Evolutionary conservation across 106 monocot species (phyloP).

Genomic region (Ottelia alismoides): DNA sequence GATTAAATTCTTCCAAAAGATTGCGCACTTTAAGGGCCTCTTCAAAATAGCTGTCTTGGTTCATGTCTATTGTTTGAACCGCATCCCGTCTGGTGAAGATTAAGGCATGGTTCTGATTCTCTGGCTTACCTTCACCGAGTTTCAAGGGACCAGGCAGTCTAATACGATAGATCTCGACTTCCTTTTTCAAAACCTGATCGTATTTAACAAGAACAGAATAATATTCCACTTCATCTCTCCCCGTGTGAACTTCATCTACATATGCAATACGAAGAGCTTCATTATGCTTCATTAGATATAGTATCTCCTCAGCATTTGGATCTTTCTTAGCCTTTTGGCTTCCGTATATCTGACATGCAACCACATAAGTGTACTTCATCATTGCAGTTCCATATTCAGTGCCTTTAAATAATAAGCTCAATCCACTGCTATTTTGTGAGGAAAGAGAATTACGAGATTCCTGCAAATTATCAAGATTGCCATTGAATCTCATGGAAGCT

Average conservation of each 20-base stretch:
- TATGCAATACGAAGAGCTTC: conserved; percentile 19
- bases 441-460: neutral
- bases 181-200: conserved; percentile 13
- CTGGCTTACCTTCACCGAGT: conserved; percentile 25
- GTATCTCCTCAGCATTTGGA: conserved; percentile 15
- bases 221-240: conserved; percentile 10
- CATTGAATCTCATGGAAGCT: neutral
- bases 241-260: conserved; percentile 13
- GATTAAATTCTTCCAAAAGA: conserved; percentile 65
- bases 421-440: conserved; percentile 1
- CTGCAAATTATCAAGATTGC: neutral
- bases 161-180: conserved; percentile 21
- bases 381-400: conserved; percentile 18
- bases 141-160: conserved; percentile 20
- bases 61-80: conserved; percentile 24
- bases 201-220: conserved; percentile 26
- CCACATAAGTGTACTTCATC: conserved; percentile 21
- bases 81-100: conserved; percentile 23
- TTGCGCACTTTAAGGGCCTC: conserved; percentile 36
- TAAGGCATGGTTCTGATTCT: conserved; percentile 24
- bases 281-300: conserved; percentile 18
- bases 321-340: conserved; percentile 22
- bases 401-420: conserved; percentile 5
- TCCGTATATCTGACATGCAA: conserved; percentile 23
- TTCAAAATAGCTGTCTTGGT: conserved; percentile 21